phyloP scores from a whole-genome alignment of 176 grass and related monocot species.

The Miscanthus lutarioriparius region DNA sequence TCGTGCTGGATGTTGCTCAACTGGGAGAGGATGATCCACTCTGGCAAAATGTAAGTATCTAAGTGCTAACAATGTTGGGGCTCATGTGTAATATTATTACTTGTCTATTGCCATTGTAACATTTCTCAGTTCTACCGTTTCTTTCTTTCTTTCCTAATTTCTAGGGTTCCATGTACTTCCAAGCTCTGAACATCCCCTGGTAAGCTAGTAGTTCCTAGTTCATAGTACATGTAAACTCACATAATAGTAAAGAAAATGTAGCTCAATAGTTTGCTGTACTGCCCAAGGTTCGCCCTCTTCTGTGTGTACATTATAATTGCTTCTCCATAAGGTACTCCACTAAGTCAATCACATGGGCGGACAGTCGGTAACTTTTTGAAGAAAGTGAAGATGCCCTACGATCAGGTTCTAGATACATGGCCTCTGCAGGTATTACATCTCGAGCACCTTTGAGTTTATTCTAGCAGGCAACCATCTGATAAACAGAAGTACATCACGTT shows the following conservation, averaged over 20 bases:
- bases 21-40: conserved; percentile 58
- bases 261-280: not conserved
- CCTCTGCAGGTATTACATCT: conserved; percentile 57
- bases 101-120: not conserved
- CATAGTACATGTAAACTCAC: not conserved
- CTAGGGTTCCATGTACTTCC: conserved; percentile 69
- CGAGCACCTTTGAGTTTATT: not conserved
- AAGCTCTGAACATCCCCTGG: conserved; percentile 72
- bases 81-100: not conserved
- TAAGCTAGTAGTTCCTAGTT: conserved; percentile 35
- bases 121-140: not conserved
- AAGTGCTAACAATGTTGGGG: not conserved
- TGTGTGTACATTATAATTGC: not conserved
- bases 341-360: conserved; percentile 43
- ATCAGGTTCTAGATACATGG: conserved; percentile 62
- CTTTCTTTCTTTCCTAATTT: not conserved
- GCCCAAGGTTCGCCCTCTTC: not conserved
- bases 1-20: conserved; percentile 66
- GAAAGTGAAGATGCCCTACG: conserved; percentile 64
- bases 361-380: conserved; percentile 60
- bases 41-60: conserved; percentile 60
- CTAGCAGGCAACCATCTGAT: not conserved
- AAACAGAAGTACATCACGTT: conserved; percentile 2
- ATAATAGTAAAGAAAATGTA: not conserved
- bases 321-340: conserved; percentile 67